Evolutionary conservation across 805 yeast species (phyloP), one percentile per base, ranked within the genome.

Genomic region (Kodamaea fukazawae): DNA sequence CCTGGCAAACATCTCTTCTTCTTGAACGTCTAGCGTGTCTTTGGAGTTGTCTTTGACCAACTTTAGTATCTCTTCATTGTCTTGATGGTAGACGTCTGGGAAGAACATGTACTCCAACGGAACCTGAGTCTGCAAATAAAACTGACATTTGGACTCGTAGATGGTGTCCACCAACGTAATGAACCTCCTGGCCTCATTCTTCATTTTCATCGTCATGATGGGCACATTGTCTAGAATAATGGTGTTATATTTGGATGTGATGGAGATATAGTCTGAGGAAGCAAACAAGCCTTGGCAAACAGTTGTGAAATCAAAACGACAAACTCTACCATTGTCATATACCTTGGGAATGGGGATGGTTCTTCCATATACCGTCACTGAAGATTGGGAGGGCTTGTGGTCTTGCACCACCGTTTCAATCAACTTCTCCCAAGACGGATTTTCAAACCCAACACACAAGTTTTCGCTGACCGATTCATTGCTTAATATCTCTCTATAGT

Each of bases 1-100:
- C 44, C 73, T 75, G 4, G 86, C 75, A 53, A 65, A 81, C 86
- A 80, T 81, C 51, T 83, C 90, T 49, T 79, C 82, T 39, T 79
- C 81, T 48, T 76, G 82, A 6, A 76, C 79, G 41, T 63, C 62
- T 17, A 74, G 53, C 37, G 51, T 51, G 16, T 57, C 57, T 7
- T 23, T 30, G 20, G 28, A 18, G 2, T 25, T 22, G 11, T 29
- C 40, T 3, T 53, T 55, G 15, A 57, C 61, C 2, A 39, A 12
- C 14, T 42, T 36, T 11, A 23, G 17, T 25, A 43, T 33, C 15
- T 48, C 41, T 29, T 44, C 39, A 22, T 48, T 40, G 43, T 38
- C 13, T 35, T 42, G 3, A 46, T 45, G 12, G 47, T 43, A 9
- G 43, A 44, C 55, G 42, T 63, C 84, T 0, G 88, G 86, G 59